A percentile compares a stretch with the other conserved stretches of the same genome.
Conservation (phyloP, 306 rosid genomes). For the Trifolium pratense region DNA sequence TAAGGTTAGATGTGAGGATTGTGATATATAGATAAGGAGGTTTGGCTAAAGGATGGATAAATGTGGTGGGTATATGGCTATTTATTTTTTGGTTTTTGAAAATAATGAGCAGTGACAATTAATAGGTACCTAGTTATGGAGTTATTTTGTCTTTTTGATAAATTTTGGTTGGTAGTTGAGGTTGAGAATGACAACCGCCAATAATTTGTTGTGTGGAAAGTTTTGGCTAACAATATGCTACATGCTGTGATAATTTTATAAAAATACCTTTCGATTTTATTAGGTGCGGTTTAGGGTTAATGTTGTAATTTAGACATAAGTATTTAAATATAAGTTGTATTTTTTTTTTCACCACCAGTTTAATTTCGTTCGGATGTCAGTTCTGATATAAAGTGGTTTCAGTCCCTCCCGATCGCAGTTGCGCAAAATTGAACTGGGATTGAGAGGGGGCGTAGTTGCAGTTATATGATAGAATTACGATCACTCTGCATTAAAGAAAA, state of each 20-base stretch:
- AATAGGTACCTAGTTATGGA: not conserved
- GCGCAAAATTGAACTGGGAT: too few relatives aligned
- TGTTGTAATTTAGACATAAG: too few relatives aligned
- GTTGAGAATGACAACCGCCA: conserved; percentile 47
- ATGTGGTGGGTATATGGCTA: conserved; percentile 55
- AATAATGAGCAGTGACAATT: not conserved
- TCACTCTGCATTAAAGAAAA: too few relatives aligned
- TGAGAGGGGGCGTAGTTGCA: too few relatives aligned
- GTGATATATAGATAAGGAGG: conserved; percentile 38
- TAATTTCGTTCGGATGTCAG: too few relatives aligned
- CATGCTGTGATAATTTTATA: not conserved
- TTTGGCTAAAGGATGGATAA: conserved; percentile 40
- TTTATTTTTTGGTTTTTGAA: conserved; percentile 10
- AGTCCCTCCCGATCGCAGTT: too few relatives aligned
- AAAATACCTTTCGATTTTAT: not conserved
- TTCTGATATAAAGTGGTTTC: too few relatives aligned
- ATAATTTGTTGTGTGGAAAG: conserved; percentile 35
- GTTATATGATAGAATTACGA: too few relatives aligned
- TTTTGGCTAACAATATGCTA: not conserved
- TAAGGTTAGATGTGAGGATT: conserved; percentile 39
- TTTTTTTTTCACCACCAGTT: too few relatives aligned
- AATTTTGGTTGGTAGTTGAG: conserved; percentile 63
- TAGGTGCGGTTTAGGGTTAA: not conserved
- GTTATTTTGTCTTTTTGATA: not conserved
- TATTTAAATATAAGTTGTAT: too few relatives aligned